Conservation (phyloP, 345 rosid genomes). For the Brassica incana region DNA sequence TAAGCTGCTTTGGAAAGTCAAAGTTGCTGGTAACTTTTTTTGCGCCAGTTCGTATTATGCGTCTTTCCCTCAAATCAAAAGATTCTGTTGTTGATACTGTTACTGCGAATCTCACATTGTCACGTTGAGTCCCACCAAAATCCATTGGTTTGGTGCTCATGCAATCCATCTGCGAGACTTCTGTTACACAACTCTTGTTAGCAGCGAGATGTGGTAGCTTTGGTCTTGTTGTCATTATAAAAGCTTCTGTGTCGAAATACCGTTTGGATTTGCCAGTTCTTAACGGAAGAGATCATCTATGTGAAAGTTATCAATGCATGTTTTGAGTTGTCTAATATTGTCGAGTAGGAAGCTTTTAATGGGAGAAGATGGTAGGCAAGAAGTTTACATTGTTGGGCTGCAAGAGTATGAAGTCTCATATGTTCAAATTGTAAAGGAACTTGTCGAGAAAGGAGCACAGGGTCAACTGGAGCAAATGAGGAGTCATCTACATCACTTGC, state of each 20-base stretch:
- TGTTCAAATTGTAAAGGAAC: not conserved
- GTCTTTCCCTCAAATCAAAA: not conserved
- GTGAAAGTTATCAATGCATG: conserved; percentile 11
- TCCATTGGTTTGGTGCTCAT: conserved; percentile 5
- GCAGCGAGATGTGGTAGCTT: conserved; percentile 6
- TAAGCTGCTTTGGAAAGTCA: not conserved
- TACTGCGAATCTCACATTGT: not conserved
- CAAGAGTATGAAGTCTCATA: not conserved
- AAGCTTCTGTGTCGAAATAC: not conserved
- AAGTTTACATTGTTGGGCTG: not conserved
- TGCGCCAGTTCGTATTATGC: not conserved
- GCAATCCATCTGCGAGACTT: conserved; percentile 7
- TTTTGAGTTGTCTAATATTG: not conserved
- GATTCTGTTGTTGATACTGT: not conserved
- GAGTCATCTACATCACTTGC: not conserved
- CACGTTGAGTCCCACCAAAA: conserved; percentile 15
- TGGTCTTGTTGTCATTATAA: conserved; percentile 9
- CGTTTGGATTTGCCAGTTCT: conserved; percentile 4
- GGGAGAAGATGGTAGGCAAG: not conserved
- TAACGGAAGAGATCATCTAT: not conserved
- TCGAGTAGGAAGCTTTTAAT: not conserved
- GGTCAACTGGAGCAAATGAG: not conserved
- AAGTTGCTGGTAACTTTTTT: not conserved
- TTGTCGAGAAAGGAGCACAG: not conserved
- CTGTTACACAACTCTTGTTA: not conserved